Evolutionary conservation across 2,329 filamentous ascomycete species (phyloP), one percentile per base, ranked within the genome.

Genomic region (Sporothrix brunneoviolacea): DNA sequence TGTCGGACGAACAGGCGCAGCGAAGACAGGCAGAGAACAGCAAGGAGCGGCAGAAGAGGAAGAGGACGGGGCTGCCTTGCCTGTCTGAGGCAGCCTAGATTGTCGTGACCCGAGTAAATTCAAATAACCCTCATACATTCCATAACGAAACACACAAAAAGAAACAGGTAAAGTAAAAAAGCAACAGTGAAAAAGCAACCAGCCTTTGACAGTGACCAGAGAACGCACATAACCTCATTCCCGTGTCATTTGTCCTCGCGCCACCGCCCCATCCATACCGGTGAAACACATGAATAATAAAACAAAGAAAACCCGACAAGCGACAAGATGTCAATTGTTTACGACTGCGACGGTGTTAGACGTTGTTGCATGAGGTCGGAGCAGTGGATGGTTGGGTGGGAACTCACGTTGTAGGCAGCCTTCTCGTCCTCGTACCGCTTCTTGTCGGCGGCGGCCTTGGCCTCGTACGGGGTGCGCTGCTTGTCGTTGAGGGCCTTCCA

Each of bases 341-440:
- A 54, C 22, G 53, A 36, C 52, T 54, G 22, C 6, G 12, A 8
- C 4, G 7, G 6, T 32, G 39, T 50, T 38, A 50, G 39, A 5
- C 18, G 5, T 9, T 38, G 42, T 4, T 19, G 2, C n/a, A n/a
- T n/a, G n/a, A n/a, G n/a, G n/a, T n/a, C n/a, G n/a, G 24, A 28
- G 24, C 24, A 10, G 6, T 10, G 10, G 6, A 10, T 10, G 10
- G 10, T 28, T 6, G 24, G 6, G 24, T 6, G 6, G 12, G 6
- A n/a, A 72, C 84, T 76, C 77, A 94, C 89, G 65, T 89, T 84
- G 79, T 95, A 98, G 59, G 82, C 87, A 60, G 86, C 84, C 82
- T 98, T 98, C 82, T 97, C 90, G 61, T 95, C 88, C 71, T 97
- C 91, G 69, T 97, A 98, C 56, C 93, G 86, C 85, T 97, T 95